Base-by-base conservation (phyloP, 108 stramenopile species). In the Pseudonitzschia delicatissima region DNA sequence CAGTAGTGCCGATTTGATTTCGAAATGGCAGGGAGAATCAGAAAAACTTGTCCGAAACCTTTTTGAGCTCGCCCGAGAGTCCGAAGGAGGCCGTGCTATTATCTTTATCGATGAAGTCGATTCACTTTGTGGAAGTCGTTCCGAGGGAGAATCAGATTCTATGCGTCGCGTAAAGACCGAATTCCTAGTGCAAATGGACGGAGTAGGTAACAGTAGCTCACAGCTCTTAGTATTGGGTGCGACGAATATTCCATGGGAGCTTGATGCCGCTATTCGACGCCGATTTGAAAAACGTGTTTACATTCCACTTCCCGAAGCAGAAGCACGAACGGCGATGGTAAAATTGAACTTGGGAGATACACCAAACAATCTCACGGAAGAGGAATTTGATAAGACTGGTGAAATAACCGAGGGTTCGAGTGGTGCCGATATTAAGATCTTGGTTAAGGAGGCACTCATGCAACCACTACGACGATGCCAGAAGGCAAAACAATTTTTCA, bases 161-260 rank as follows among this genome's bases (percentile, higher is more conserved):
- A 67, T 91, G 17, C 73, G 98, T 45, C 80, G 96, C 23, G 94
- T 99, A 67, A 98, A 98, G 81, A 99, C 98, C 1, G 99, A 99
- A 72, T 99, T 99, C 77, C 77, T 99, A n/a, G 98, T 99, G 9
- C 99, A 99, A 83, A 97, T 99, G 97, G 94, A 99, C 58, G 98
- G 98, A 35, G 96, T 99, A 17, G 94, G 94, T 15, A 90, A 93
- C 61, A 74, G 76, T 11, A 83, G 90, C 6, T 85, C 80, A 20
- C 85, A 87, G 55, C 79, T 97, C 17, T 74, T 97, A 2, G 93
- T 97, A 0, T 74, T 99, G 49, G 97, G 96, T 0, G 99, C 99
- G 0, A 98, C 99, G 7, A 99, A 99, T 81, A 93, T 96, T 31
- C 99, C 99, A 2, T 98, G 98, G 99, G 96, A 97, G 48, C 68